These are phyloP conservation scores for Globisporangium solare DNA, from an alignment of 352 stramenopile genomes.

Conservation along the genomic window DNA sequence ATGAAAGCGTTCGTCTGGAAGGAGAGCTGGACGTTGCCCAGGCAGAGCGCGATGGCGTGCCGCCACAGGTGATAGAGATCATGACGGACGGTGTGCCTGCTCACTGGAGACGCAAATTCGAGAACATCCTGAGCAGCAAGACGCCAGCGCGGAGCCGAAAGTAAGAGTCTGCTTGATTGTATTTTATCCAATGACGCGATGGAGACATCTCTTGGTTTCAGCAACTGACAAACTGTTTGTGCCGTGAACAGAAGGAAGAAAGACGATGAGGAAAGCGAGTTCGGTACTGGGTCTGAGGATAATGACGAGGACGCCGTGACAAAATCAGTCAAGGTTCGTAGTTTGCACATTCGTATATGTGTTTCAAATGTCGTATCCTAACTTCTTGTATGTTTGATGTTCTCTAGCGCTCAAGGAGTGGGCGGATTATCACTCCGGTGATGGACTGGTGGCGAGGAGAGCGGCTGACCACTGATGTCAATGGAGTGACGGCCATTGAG, in stretches of 20 bases:
- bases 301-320: not conserved
- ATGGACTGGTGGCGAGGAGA: slow-evolving; percentile 55
- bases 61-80: slow-evolving; percentile 35
- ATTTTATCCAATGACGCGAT: not conserved
- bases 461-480: slow-evolving; percentile 14
- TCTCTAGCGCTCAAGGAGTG: slow-evolving; percentile 17
- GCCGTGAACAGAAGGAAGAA: not conserved
- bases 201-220: too few relatives aligned
- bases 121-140: slow-evolving; percentile 3
- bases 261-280: not conserved
- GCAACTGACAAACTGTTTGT: not conserved
- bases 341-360: not conserved
- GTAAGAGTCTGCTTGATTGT: not conserved
- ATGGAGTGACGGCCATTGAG: slow-evolving; percentile 21
- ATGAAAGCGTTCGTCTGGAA: slow-evolving; percentile 34
- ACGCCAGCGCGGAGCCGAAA: slow-evolving; percentile 1
- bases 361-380: not conserved
- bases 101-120: slow-evolving; percentile 29
- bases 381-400: slow-evolving; percentile 9
- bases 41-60: slow-evolving; percentile 27
- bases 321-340: not conserved
- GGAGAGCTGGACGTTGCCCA: slow-evolving; percentile 37
- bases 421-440: slow-evolving; percentile 22
- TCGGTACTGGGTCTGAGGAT: slow-evolving; percentile 5
- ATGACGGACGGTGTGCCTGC: slow-evolving; percentile 51